These are phyloP conservation scores for Pulveroboletus sp. DNA, from an alignment of 768 basidiomycete species.

Conservation along the genomic window DNA sequence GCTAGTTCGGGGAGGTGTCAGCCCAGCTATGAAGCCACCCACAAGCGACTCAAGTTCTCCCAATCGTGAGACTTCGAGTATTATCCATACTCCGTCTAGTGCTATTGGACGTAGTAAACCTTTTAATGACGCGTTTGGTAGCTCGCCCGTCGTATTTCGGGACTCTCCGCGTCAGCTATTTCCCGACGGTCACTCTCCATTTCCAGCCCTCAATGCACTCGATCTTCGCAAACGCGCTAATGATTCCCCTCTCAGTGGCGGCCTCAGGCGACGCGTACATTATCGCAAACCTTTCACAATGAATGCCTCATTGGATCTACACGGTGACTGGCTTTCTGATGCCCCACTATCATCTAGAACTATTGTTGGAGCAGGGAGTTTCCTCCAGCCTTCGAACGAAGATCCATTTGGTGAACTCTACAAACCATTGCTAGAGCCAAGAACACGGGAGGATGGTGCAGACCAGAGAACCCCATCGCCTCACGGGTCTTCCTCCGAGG, in stretches of 20 bases:
- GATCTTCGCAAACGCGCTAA: constrained; percentile 36
- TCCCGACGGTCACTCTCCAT: constrained; percentile 32
- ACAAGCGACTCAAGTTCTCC: constrained; percentile 28
- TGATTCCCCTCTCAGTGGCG: constrained; percentile 44
- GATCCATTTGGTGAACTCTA: constrained; percentile 50
- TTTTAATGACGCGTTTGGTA: constrained; percentile 30
- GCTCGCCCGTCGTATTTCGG: constrained; percentile 37
- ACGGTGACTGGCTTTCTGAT: constrained; percentile 30
- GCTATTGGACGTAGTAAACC: constrained; percentile 21
- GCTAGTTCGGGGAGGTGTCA: constrained; percentile 50
- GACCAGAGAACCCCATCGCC: constrained; percentile 16
- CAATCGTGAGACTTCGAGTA: constrained; percentile 26
- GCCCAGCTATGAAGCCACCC: constrained; percentile 39
- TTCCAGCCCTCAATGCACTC: constrained; percentile 27
- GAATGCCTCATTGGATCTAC: constrained; percentile 23
- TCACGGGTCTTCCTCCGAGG: constrained; percentile 24
- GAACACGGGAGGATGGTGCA: constrained; percentile 2
- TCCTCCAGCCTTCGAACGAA: constrained; percentile 27
- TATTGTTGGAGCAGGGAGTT: constrained; percentile 20
- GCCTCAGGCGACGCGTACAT: constrained; percentile 27
- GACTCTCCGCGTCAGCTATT: constrained; percentile 40
- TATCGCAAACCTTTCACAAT: constrained; percentile 27
- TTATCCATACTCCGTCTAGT: constrained; percentile 29
- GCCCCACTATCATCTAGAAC: constrained; percentile 24
- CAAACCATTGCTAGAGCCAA: constrained; percentile 27